phyloP scores from a whole-genome alignment of 305 asterid genomes.

The Fraxinus albicans region DNA sequence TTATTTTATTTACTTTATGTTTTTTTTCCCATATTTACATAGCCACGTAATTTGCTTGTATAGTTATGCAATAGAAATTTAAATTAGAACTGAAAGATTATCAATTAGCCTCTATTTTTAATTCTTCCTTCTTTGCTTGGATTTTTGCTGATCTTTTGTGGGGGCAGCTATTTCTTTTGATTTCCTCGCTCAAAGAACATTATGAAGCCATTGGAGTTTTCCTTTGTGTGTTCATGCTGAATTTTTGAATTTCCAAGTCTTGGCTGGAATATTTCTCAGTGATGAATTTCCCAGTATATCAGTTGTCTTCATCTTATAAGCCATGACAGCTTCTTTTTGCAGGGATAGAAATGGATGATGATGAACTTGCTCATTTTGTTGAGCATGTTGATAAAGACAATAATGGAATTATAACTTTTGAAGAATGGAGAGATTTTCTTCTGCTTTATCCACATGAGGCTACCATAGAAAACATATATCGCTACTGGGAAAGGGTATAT shows the following conservation, averaged over 20 bases:
- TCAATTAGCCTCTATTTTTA: not conserved
- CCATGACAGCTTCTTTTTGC: conserved; percentile 66
- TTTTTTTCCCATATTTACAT: not conserved
- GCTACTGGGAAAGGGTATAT: conserved; percentile 85
- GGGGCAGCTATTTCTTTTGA: conserved; percentile 7
- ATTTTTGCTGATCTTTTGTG: not conserved
- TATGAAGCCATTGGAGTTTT: not conserved
- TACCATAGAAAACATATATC: conserved; percentile 88
- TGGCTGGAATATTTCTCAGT: conserved; percentile 1
- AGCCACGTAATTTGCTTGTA: not conserved
- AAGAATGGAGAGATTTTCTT: conserved; percentile 97
- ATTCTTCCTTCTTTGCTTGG: not conserved
- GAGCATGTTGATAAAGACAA: conserved; percentile 96
- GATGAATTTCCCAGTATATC: conserved; percentile 15
- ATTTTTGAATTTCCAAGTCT: not conserved
- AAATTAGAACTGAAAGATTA: not conserved
- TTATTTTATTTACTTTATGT: not conserved
- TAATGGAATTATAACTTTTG: conserved; percentile 91
- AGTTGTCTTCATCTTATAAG: conserved; percentile 60
- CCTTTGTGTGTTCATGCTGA: not conserved
- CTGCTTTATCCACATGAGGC: conserved; percentile 94
- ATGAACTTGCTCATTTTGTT: conserved; percentile 93
- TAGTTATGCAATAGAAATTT: not conserved
- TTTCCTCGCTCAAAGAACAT: not conserved
- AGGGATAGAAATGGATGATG: conserved; percentile 91